phyloP scores from a whole-genome alignment of 2,329 filamentous ascomycete species.

The Lithohypha guttulata region DNA sequence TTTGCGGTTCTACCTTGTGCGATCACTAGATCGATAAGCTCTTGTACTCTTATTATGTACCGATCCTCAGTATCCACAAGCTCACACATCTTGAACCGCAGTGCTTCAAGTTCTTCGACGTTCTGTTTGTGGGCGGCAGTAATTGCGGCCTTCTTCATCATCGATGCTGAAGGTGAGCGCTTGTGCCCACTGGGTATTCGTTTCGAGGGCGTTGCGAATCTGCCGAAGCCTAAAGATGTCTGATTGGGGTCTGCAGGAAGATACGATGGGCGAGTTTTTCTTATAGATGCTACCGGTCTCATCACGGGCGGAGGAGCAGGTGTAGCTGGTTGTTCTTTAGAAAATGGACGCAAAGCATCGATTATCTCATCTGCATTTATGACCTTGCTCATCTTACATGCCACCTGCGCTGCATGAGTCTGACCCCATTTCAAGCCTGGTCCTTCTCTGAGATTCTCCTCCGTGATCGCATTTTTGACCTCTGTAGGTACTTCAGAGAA shows the following conservation, averaged over 20 bases:
- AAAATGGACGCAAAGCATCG: constrained; percentile 46
- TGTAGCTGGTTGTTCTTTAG: constrained; percentile 19
- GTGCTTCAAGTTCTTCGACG: constrained; percentile 72
- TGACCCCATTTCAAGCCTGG: constrained; percentile 37
- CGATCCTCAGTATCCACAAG: constrained; percentile 86
- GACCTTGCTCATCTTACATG: constrained; percentile 70
- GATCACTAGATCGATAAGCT: constrained; percentile 70
- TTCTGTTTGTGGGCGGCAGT: constrained; percentile 81
- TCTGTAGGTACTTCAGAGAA: constrained; percentile 73
- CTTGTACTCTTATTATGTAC: constrained; percentile 79
- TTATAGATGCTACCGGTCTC: constrained; percentile 18
- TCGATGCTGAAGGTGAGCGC: constrained; percentile 17
- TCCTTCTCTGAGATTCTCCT: constrained; percentile 23
- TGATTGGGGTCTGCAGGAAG: constrained; percentile 14
- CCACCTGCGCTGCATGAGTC: constrained; percentile 84
- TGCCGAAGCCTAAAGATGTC: constrained; percentile 4
- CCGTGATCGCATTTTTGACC: constrained; percentile 60
- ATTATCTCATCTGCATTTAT: constrained; percentile 67
- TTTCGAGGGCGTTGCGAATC: constrained; percentile 16
- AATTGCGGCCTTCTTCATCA: constrained; percentile 52
- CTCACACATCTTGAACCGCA: constrained; percentile 82
- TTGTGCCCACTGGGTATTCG: constrained; percentile 15
- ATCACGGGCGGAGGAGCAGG: constrained; percentile 11
- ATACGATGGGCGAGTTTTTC: constrained; percentile 21
- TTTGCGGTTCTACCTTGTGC: constrained; percentile 60